Evolutionary conservation across 768 basidiomycete species (phyloP).

Genomic region (Termitomyces titanicus): DNA sequence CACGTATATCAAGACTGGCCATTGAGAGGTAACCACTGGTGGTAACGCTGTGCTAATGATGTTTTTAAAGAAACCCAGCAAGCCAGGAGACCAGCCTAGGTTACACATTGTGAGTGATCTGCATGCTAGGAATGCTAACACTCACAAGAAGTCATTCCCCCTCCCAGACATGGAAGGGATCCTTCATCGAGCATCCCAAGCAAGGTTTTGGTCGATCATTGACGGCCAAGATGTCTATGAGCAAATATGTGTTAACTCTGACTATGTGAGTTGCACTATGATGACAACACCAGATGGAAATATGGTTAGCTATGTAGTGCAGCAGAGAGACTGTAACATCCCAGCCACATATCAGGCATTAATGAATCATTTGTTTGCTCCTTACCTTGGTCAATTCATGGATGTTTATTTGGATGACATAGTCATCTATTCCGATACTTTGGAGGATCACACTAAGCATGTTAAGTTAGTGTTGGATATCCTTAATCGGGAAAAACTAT

Average conservation of each 20-base stretch:
- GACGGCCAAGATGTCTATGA: slow-evolving; percentile 34
- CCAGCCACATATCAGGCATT: slow-evolving; percentile 32
- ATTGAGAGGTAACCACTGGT: slow-evolving; percentile 26
- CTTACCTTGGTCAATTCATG: slow-evolving; percentile 21
- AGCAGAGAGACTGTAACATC: slow-evolving; percentile 12
- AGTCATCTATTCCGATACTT: no score
- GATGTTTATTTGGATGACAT: no score
- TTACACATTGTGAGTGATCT: slow-evolving; percentile 26
- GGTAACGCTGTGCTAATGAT: slow-evolving; percentile 35
- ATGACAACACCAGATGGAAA: slow-evolving; percentile 24
- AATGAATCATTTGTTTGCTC: slow-evolving; percentile 27
- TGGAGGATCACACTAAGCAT: no score
- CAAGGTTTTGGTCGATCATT: slow-evolving; percentile 22
- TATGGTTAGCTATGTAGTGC: slow-evolving; percentile 23
- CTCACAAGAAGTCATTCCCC: slow-evolving; percentile 21
- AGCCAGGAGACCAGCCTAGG: slow-evolving; percentile 1
- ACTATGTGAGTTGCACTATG: slow-evolving; percentile 15
- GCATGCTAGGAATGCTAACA: slow-evolving; percentile 32
- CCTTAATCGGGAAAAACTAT: no score
- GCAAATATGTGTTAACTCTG: slow-evolving; percentile 24
- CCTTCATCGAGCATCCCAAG: slow-evolving; percentile 6
- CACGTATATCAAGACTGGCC: slow-evolving; percentile 23
- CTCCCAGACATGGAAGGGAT: slow-evolving; percentile 13
- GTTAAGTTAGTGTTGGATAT: no score
- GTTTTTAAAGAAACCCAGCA: slow-evolving; percentile 18